Evolutionary conservation across 208 protist genomes (phyloP), one percentile per base, ranked within the genome.

Genomic region (Leishmania gerbilli): DNA sequence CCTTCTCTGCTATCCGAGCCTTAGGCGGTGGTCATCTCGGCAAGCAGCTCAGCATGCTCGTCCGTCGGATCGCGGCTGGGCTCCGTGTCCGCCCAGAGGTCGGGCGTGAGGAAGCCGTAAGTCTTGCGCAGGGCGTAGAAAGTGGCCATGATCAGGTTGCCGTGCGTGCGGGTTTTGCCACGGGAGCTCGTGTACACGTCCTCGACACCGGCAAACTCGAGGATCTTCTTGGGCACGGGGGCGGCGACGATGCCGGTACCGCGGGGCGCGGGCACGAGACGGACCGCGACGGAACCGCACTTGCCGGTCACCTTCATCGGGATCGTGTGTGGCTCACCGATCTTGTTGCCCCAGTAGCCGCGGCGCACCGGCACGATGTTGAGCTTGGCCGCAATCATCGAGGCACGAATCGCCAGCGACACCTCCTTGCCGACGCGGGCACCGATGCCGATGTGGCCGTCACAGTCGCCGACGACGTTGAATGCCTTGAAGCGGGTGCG

Each of bases 121-220:
- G 99, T 99, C 86, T 96, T 95, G 84, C 87, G 87, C 68, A 99
- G 89, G 78, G 99, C 99, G 80, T 95, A 89, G 94, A 99, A 99
- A 74, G 98, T 99, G 83, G 99, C 99, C 92, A 99, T 99, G 90
- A 99, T 98, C 89, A 99, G 99, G 98, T 99, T 99, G 87, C 99
- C 99, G 67, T 99, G 90, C 81, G 99, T 99, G 84, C 96, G 95
- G 81, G 99, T 99, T 84, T 98, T 94, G 84, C 99, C 99, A 72
- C 81, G 84, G 27, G 99, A 99, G 74, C 87, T 96, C 45, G 99
- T 99, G 98, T 99, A 99, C 84, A 99, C 96, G 89, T 99, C 99
- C 86, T 99, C 87, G 60, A 99, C 91, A 88, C 99, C 99, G 76
- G 99, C 99, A 82, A 99, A 97, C 85, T 96, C 86, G 34, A 99